phyloP scores from a whole-genome alignment of 371 early-diverging fungal genomes.

The Rhizopus stolonifer region DNA sequence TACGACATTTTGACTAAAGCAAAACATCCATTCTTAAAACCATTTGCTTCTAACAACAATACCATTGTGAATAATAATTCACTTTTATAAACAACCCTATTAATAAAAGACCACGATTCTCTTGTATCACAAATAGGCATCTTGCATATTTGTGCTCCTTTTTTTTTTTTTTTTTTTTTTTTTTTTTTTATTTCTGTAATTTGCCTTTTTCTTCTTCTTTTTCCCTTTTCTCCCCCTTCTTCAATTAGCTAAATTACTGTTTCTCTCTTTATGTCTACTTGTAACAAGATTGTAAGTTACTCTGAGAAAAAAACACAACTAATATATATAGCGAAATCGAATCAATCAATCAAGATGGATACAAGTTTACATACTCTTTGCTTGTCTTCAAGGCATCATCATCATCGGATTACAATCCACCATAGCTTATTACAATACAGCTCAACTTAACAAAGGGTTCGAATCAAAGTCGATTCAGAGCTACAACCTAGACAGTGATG shows the following conservation, averaged over 20 bases:
- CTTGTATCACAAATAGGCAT: not conserved
- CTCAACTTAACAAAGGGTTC: constrained; percentile 21
- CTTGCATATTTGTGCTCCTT: not conserved
- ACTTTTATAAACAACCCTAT: not conserved
- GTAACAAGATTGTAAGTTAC: constrained; percentile 18
- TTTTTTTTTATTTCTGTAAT: not conserved
- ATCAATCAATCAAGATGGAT: constrained; percentile 43
- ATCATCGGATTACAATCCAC: constrained; percentile 35
- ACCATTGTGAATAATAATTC: not conserved
- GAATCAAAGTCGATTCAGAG: constrained; percentile 1
- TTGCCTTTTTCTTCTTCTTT: not conserved
- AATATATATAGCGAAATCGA: constrained; percentile 27
- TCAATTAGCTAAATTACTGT: not conserved
- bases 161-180: not conserved
- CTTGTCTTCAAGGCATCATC: constrained; percentile 40
- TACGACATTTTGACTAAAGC: constrained; percentile 19
- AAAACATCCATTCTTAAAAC: constrained; percentile 32
- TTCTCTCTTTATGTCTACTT: constrained; percentile 8
- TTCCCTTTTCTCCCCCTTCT: not conserved
- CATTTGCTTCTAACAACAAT: not conserved
- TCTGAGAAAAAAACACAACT: not conserved
- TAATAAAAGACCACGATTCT: not conserved
- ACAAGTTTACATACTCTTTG: constrained; percentile 31
- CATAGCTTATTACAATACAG: constrained; percentile 38
- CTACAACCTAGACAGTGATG: constrained; percentile 7